Percentiles rank a stretch among this genome's conserved stretches.
Conservation (phyloP, 768 basidiomycete species). For the Tubosaeta brunneosetosa region DNA sequence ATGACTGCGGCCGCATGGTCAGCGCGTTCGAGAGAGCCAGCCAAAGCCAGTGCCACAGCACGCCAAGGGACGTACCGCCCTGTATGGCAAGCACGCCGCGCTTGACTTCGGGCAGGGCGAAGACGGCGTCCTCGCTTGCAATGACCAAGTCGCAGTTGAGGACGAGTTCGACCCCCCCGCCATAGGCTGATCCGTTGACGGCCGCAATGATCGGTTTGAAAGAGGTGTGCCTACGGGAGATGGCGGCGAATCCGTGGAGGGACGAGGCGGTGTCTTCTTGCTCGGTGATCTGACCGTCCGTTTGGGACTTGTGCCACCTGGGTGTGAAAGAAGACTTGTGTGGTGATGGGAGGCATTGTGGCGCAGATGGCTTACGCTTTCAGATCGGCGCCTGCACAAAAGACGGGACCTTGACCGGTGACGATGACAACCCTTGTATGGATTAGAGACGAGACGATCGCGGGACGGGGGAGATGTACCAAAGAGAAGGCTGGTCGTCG, state of each 20-base stretch:
- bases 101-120: slow-evolving; percentile 75
- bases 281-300: slow-evolving; percentile 40
- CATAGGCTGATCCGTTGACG: slow-evolving; percentile 68
- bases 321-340: background rate
- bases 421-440: slow-evolving; percentile 61
- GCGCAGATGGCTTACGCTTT: slow-evolving; percentile 49
- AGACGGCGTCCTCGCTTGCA: slow-evolving; percentile 59
- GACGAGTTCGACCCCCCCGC: slow-evolving; percentile 63
- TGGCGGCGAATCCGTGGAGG: slow-evolving; percentile 62
- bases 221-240: slow-evolving; percentile 60
- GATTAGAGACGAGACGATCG: background rate
- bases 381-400: slow-evolving; percentile 80
- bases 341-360: background rate
- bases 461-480: slow-evolving; percentile 41
- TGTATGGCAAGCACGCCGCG: slow-evolving; percentile 69
- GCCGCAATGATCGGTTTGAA: slow-evolving; percentile 78
- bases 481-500: slow-evolving; percentile 64
- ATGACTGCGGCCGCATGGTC: slow-evolving; percentile 42
- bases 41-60: background rate
- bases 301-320: slow-evolving; percentile 60
- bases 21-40: too few relatives aligned
- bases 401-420: slow-evolving; percentile 67
- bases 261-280: slow-evolving; percentile 38
- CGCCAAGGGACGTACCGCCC: slow-evolving; percentile 47
- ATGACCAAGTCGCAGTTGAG: slow-evolving; percentile 78